Conservation (phyloP, 495 filamentous ascomycete species). For the Aspergillus haitiensis region DNA sequence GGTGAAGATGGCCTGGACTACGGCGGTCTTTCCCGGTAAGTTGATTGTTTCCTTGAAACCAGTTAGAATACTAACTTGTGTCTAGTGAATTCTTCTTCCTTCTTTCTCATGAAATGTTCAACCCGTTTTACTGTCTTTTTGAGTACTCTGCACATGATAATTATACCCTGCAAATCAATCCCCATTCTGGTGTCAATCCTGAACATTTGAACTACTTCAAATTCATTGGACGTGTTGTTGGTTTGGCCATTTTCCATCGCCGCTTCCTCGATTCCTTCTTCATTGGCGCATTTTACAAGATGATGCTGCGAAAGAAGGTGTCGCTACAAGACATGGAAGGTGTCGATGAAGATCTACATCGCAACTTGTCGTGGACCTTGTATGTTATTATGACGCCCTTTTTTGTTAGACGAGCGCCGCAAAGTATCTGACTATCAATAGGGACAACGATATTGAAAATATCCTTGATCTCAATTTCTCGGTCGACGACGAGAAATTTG, state of each 20-base stretch:
- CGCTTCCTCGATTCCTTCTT: conserved; percentile 99
- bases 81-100: conserved; percentile 98
- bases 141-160: conserved; percentile 99
- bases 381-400: conserved; percentile 37
- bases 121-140: conserved; percentile 99
- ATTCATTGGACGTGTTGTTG: conserved; percentile 98
- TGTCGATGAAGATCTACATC: conserved; percentile 95
- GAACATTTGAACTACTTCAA: conserved; percentile 99
- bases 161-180: conserved; percentile 99
- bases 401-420: neutral
- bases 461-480: conserved; percentile 93
- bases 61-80: conserved; percentile 27
- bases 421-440: conserved; percentile 26
- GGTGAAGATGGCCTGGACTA: conserved; percentile 98
- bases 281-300: conserved; percentile 99
- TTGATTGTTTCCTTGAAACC: neutral
- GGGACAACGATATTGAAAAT: conserved; percentile 91
- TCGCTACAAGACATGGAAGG: conserved; percentile 96
- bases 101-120: conserved; percentile 99
- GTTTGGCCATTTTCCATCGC: conserved; percentile 96
- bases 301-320: conserved; percentile 95
- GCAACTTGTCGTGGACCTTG: conserved; percentile 93
- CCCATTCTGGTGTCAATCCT: conserved; percentile 98
- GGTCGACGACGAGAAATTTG: conserved; percentile 96
- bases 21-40: conserved; percentile 86